Conservation (phyloP, 192 early-diverging fungal species). For the Coemansia sp. region DNA sequence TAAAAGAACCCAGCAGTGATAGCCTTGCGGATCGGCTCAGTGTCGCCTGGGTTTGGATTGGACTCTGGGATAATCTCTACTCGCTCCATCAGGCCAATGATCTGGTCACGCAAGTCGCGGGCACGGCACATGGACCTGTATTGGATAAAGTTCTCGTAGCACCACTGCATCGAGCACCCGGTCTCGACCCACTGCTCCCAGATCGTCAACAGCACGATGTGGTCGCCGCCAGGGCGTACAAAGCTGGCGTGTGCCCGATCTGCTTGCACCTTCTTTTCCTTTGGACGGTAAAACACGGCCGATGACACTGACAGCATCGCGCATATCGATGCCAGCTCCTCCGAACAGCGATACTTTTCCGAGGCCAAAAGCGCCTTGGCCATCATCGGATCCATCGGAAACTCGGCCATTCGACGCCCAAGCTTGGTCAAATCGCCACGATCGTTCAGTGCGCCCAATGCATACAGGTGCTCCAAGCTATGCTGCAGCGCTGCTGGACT, state of each 20-base stretch:
- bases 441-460: conserved; percentile 90
- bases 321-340: conserved; percentile 90
- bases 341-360: conserved; percentile 92
- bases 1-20: conserved; percentile 96
- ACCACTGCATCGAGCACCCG: conserved; percentile 93
- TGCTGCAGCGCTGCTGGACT: conserved; percentile 89
- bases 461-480: conserved; percentile 90
- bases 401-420: conserved; percentile 97
- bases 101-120: conserved; percentile 92
- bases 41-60: conserved; percentile 86
- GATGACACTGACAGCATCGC: conserved; percentile 90
- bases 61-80: conserved; percentile 82
- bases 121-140: conserved; percentile 88
- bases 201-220: conserved; percentile 86
- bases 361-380: conserved; percentile 90
- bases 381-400: conserved; percentile 95
- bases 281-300: conserved; percentile 81
- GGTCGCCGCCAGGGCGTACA: conserved; percentile 92
- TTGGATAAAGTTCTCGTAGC: conserved; percentile 97
- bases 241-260: conserved; percentile 92
- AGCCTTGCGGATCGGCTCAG: conserved; percentile 88
- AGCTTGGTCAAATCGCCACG: conserved; percentile 93
- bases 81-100: conserved; percentile 89
- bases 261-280: conserved; percentile 90
- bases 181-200: conserved; percentile 93